Evolutionary conservation across 139 green algal species (phyloP).

Genomic region (Volvox africanus): DNA sequence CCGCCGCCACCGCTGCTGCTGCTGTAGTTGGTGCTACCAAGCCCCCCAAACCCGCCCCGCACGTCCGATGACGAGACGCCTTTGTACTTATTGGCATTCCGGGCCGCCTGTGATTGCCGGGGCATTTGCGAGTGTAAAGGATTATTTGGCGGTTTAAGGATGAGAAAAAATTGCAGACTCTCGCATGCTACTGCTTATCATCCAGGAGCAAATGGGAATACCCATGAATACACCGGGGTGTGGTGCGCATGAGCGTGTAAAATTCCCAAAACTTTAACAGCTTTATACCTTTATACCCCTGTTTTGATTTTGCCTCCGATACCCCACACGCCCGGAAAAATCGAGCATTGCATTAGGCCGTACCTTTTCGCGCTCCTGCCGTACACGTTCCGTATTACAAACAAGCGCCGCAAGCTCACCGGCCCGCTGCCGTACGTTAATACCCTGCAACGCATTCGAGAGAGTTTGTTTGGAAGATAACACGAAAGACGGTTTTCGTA

Average conservation of each 20-base stretch:
- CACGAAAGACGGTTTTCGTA: background rate
- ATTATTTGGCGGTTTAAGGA: no score
- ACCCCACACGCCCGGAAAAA: background rate
- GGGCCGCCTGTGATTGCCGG: conserved; percentile 58
- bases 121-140: no score
- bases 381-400: conserved; percentile 67
- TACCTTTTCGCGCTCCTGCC: conserved; percentile 47
- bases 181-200: no score
- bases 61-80: conserved; percentile 75
- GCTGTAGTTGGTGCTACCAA: background rate
- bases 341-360: background rate
- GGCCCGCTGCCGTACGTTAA: conserved; percentile 92
- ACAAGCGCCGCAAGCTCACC: conserved; percentile 82
- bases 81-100: conserved; percentile 81
- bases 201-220: no score
- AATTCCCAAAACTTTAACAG: no score
- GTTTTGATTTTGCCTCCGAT: no score
- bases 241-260: no score
- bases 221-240: no score
- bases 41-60: conserved; percentile 21
- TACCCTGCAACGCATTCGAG: conserved; percentile 59
- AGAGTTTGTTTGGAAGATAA: background rate
- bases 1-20: conserved; percentile 46
- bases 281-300: no score
- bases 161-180: no score